Percentiles rank a stretch among this genome's conserved stretches.
phyloP scores from a whole-genome alignment of 495 filamentous ascomycete genomes.

The Penicillium nucicola region DNA sequence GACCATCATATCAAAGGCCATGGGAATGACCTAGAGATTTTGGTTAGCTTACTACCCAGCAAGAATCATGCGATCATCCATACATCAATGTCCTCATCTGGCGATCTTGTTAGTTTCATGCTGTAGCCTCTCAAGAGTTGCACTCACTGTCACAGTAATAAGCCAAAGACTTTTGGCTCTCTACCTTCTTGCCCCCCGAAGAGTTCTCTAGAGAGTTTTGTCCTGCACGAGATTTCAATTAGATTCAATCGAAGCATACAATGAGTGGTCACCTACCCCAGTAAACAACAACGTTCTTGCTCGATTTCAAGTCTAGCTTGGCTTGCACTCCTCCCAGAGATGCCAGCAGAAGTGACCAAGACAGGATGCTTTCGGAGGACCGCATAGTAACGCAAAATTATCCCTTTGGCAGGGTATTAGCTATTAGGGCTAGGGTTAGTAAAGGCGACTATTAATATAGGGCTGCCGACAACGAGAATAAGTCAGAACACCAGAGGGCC shows the following conservation, averaged over 20 bases:
- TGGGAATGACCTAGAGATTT: slow-evolving; percentile 49
- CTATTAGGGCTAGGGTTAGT: slow-evolving; percentile 3
- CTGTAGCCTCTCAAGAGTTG: neutral
- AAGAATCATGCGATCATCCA: neutral
- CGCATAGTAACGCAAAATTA: slow-evolving; percentile 19
- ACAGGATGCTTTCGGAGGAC: slow-evolving; percentile 21
- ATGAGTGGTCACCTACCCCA: slow-evolving; percentile 47
- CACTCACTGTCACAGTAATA: slow-evolving; percentile 58
- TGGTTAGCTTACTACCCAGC: neutral
- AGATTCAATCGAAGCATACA: neutral
- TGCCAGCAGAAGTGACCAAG: slow-evolving; percentile 25
- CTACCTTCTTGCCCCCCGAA: slow-evolving; percentile 34
- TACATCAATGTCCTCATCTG: slow-evolving; percentile 42
- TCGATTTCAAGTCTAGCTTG: slow-evolving; percentile 40
- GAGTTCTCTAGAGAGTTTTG: slow-evolving; percentile 65
- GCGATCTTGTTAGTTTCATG: neutral
- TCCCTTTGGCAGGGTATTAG: neutral
- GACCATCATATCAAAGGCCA: slow-evolving; percentile 60
- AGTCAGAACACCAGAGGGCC: neutral
- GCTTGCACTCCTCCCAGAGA: slow-evolving; percentile 33
- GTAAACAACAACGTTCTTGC: slow-evolving; percentile 57
- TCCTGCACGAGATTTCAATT: slow-evolving; percentile 29
- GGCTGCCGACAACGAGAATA: neutral
- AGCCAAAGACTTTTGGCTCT: slow-evolving; percentile 51
- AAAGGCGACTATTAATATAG: neutral